Percentiles rank a stretch among this genome's conserved stretches.
phyloP scores from a whole-genome alignment of 768 basidiomycete genomes.

The Cyclocybe aegerita region DNA sequence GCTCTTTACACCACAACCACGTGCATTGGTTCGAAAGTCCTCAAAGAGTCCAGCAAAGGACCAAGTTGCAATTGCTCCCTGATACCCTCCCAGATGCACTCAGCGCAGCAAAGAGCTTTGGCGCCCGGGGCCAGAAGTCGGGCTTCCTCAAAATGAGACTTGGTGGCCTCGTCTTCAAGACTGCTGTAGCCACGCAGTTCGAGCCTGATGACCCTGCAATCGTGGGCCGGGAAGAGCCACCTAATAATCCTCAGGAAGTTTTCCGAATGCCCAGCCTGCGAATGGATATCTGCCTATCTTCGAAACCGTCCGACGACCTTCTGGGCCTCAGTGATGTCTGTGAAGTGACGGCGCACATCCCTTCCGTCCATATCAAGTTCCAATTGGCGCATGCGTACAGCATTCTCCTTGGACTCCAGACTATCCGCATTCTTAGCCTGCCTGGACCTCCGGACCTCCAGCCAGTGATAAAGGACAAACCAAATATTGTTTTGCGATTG shows the following conservation, averaged over 20 bases:
- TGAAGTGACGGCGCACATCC: slow-evolving; percentile 47
- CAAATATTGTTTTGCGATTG: slow-evolving; percentile 10
- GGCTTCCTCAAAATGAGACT: slow-evolving; percentile 44
- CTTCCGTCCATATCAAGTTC: slow-evolving; percentile 51
- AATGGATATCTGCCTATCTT: slow-evolving; percentile 26
- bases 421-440: slow-evolving; percentile 40
- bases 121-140: slow-evolving; percentile 31
- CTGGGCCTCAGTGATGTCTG: slow-evolving; percentile 36
- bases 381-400: slow-evolving; percentile 72
- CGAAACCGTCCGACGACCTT: slow-evolving; percentile 17
- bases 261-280: slow-evolving; percentile 35
- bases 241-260: slow-evolving; percentile 42
- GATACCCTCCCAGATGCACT: slow-evolving; percentile 49
- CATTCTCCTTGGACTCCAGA: slow-evolving; percentile 58
- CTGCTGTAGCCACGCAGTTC: slow-evolving; percentile 64
- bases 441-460: slow-evolving; percentile 5
- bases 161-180: slow-evolving; percentile 52
- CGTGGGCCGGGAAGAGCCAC: slow-evolving; percentile 50
- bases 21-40: slow-evolving; percentile 34
- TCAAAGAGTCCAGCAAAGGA: slow-evolving; percentile 43
- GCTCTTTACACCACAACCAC: slow-evolving; percentile 43
- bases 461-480: background rate
- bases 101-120: slow-evolving; percentile 35
- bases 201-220: slow-evolving; percentile 67
- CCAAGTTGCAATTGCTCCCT: slow-evolving; percentile 52